Evolutionary conservation across 2,329 filamentous ascomycete species (phyloP).

Genomic region (Dissoconium aciculare): DNA sequence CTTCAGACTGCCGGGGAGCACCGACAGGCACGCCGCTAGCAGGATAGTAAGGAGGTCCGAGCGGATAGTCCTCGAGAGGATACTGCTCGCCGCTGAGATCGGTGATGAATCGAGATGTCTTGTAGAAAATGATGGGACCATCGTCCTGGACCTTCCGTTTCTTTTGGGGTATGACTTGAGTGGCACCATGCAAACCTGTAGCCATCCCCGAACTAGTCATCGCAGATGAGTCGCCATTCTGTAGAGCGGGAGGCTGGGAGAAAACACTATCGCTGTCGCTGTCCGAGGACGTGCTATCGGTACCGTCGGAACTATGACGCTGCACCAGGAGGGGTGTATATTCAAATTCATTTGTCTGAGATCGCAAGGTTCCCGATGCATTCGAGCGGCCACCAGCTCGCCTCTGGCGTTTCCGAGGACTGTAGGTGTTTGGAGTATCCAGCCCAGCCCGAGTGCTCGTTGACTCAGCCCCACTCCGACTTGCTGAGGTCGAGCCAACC

Average conservation of each 20-base stretch:
- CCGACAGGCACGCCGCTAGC: constrained; percentile 2
- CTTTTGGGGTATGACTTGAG: constrained; percentile 19
- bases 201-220: constrained; percentile 34
- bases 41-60: constrained; percentile 1
- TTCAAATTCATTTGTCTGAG: constrained; percentile 22
- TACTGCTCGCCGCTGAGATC: constrained; percentile 55
- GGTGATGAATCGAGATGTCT: constrained; percentile 62
- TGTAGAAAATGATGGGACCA: constrained; percentile 74
- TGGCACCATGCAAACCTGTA: too few species aligned
- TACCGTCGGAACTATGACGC: constrained; percentile 28
- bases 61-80: constrained; percentile 6
- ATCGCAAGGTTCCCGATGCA: too few species aligned
- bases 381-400: constrained; percentile 13
- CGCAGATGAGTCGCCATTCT: constrained; percentile 26
- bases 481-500: constrained; percentile 51
- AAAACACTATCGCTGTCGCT: constrained; percentile 21
- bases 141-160: constrained; percentile 43
- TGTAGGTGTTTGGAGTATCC: constrained; percentile 11
- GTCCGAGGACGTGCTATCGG: constrained; percentile 21
- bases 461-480: constrained; percentile 37
- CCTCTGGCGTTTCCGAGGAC: constrained; percentile 20
- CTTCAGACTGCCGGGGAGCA: constrained; percentile 1
- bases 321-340: constrained; percentile 37
- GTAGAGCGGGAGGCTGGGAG: constrained; percentile 16
- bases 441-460: constrained; percentile 10